Base-by-base conservation (phyloP, 331 rosid species). In the Erythrophleum ivorense region DNA sequence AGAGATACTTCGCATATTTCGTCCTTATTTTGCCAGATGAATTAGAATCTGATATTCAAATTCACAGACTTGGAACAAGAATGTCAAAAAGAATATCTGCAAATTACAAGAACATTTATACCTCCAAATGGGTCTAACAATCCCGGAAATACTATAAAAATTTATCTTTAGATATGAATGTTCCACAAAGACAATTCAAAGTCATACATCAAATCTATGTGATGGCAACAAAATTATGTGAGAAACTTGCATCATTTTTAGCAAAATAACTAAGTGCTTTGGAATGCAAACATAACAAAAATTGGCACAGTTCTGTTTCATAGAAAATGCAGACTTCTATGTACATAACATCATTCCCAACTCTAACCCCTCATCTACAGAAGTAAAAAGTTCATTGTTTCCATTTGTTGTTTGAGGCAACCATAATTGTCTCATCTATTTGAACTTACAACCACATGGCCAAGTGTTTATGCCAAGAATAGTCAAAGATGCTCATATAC, bases 121-220 rank as follows among this genome's bases (percentile, higher is more conserved):
- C 96, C 96, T 88, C 81, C 81, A 91, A 70, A 33, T 43, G 74
- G 62, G 77, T 82, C 93, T 92, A 91, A 75, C 94, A 89, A 70
- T 75, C 88, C 94, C 94, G 89, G 81, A 91, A 89, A 80, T 87
- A 88, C 36, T 46, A 82, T 57, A 91, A 76, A 87, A 91, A 91
- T 75, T 82, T 89, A 43, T 86, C 90, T 87, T 91, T 92, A 40
- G 92, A 83, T 85, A 91, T 85, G 76, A 88, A 92, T 81, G 86
- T 73, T 82, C 96, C 88, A 86, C n/a, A n/a, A n/a, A 67, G 64
- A 82, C 68, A 79, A 78, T 79, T 65, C 75, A 55, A 62, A 64
- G 50, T 63, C 65, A 71, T 66, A 63, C 77, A 24, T 77, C 41
- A 78, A 67, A 69, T 64, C 19, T 24, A 21, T 43, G 19, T 57